Conservation (phyloP, 257 asterid genomes). For the Fraxinus cuspidata region DNA sequence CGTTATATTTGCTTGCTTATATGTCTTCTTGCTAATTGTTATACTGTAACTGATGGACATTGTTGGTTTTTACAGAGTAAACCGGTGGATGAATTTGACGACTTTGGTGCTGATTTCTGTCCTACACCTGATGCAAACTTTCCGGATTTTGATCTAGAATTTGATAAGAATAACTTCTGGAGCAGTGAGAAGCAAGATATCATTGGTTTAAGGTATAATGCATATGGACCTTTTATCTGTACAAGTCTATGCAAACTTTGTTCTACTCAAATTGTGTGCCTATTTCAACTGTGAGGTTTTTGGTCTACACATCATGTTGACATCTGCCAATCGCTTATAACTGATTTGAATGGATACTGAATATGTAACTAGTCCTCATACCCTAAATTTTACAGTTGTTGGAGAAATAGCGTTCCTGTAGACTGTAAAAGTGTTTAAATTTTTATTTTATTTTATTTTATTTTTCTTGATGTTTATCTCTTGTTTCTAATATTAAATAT, state of each 20-base stretch:
- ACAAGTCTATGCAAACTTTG: neutral
- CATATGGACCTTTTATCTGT: neutral
- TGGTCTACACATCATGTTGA: neutral
- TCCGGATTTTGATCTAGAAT: slow-evolving; percentile 37
- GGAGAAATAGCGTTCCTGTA: neutral
- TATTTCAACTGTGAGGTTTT: neutral
- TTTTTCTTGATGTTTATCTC: neutral
- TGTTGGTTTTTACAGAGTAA: slow-evolving; percentile 41
- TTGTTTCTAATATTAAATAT: neutral
- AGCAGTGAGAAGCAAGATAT: slow-evolving; percentile 35
- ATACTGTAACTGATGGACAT: slow-evolving; percentile 10
- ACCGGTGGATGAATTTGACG: slow-evolving; percentile 39
- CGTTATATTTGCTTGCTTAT: neutral
- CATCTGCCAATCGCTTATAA: neutral
- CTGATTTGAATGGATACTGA: neutral
- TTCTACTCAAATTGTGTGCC: neutral
- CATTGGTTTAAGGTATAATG: slow-evolving; percentile 52
- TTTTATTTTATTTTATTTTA: neutral
- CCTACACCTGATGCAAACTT: slow-evolving; percentile 39
- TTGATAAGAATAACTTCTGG: slow-evolving; percentile 29
- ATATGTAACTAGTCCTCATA: neutral
- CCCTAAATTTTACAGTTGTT: neutral
- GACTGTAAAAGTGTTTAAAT: neutral
- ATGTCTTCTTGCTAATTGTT: neutral
- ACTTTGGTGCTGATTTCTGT: slow-evolving; percentile 44